Evolutionary conservation across 1,139 yeast genomes (phyloP), one percentile per base, ranked within the genome.

Genomic region (Pichia sp.): DNA sequence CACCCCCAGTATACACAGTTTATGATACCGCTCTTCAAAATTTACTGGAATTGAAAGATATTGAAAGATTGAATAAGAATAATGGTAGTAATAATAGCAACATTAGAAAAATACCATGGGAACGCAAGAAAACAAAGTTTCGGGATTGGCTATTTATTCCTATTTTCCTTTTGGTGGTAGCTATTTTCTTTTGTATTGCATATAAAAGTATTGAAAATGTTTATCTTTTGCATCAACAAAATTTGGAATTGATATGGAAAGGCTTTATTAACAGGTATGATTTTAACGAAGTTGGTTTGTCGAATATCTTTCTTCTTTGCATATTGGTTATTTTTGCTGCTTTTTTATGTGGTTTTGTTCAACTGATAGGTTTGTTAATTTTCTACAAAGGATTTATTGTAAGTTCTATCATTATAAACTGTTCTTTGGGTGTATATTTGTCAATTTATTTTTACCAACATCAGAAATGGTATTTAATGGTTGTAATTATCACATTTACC

Each of bases 231-330:
- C 4, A 60, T 65, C 28, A 69, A 76, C 43, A 39, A 45, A n/a
- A 83, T 82, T 59, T 76, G 89, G 2, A 61, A 86, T 61, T 81
- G 83, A 63, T 78, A 92, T 28, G 83, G 83, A 60, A 81, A 95
- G 4, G 73, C 83, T 23, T 74, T 86, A 45, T 66, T 87, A 54
- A 76, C 87, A 62, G 78, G 78, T 1, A n/a, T 30, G 9, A 27
- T 8, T 16, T 26, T 12, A 10, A 12, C n/a, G n/a, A 6, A n/a
- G 2, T 30, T 6, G 20, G n/a, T 30, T 5, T 28, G 23, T n/a
- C 35, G 22, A 12, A 20, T 1, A 22, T 29, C n/a, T 83, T 86
- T 60, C 76, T 82, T 16, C 71, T 82, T 40, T 80, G 74, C 20
- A 68, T 83, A 20, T 76, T 84, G 0, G 62, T 87, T 30, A 77